phyloP scores from a whole-genome alignment of 208 protist genomes.

The Strigomonas galati region DNA sequence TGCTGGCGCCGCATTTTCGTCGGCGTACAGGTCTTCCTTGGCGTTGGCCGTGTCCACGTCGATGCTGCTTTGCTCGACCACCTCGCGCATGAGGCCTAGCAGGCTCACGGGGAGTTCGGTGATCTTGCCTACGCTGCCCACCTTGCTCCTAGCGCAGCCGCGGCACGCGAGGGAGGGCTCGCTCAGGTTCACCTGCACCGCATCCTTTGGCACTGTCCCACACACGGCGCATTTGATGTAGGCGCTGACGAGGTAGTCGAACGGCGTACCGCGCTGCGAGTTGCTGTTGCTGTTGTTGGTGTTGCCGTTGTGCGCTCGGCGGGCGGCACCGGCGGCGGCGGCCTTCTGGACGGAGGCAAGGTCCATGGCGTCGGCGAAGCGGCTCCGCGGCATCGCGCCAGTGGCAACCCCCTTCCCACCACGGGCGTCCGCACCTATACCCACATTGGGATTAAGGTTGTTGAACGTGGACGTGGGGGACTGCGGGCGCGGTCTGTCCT shows the following conservation, averaged over 20 bases:
- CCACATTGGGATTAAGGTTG: conserved; percentile 8
- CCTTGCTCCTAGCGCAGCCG: conserved; percentile 27
- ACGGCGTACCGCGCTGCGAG: too few relatives aligned
- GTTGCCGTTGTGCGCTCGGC: not conserved
- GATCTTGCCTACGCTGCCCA: conserved; percentile 14
- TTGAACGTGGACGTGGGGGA: conserved; percentile 9
- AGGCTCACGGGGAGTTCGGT: conserved; percentile 41
- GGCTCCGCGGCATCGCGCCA: not conserved
- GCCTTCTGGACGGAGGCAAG: not conserved
- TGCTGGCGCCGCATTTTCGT: not conserved
- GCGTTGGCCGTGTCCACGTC: not conserved
- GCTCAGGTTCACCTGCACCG: conserved; percentile 46
- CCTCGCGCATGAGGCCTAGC: conserved; percentile 14
- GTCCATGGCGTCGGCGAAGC: not conserved
- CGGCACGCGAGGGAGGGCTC: conserved; percentile 41
- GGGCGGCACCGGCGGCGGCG: too few relatives aligned
- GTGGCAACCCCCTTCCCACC: not conserved
- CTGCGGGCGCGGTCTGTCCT: not conserved
- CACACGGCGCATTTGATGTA: conserved; percentile 54
- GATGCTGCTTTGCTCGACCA: conserved; percentile 16
- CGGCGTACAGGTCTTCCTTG: conserved; percentile 7
- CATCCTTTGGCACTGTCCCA: conserved; percentile 35
- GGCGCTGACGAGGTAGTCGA: conserved; percentile 29
- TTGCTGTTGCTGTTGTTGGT: not conserved
- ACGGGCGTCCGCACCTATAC: not conserved